Evolutionary conservation across 2,329 filamentous ascomycete species (phyloP).

Genomic region (Exophiala sp.): DNA sequence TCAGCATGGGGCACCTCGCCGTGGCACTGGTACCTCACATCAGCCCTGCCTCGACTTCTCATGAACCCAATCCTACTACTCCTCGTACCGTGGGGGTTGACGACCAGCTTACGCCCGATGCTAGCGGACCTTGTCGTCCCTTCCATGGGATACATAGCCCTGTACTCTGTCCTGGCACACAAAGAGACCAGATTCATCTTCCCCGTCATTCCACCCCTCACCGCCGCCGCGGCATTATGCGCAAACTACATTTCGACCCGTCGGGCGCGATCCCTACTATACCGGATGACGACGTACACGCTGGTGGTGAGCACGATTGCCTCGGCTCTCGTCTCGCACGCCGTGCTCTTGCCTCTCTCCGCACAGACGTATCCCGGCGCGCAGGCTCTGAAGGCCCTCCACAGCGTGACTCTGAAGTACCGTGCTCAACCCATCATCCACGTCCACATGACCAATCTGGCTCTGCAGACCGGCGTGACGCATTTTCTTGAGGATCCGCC

Average conservation of each 20-base stretch:
- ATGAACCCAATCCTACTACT: slow-evolving; percentile 61
- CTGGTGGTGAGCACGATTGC: slow-evolving; percentile 56
- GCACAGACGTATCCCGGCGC: slow-evolving; percentile 92
- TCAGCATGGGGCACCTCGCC: slow-evolving; percentile 82
- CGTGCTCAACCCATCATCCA: slow-evolving; percentile 30
- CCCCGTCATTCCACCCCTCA: slow-evolving; percentile 76
- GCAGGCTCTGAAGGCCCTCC: slow-evolving; percentile 56
- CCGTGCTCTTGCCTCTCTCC: slow-evolving; percentile 71
- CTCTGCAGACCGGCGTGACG: slow-evolving; percentile 59
- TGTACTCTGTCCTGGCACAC: slow-evolving; percentile 87
- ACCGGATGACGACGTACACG: slow-evolving; percentile 49
- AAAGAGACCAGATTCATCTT: slow-evolving; percentile 96
- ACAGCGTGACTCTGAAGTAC: slow-evolving; percentile 30
- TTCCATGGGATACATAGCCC: slow-evolving; percentile 61
- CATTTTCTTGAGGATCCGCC: slow-evolving; percentile 48
- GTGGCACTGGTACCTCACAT: slow-evolving; percentile 79
- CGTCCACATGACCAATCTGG: slow-evolving; percentile 56
- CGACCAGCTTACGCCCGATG: slow-evolving; percentile 36
- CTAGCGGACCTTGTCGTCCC: slow-evolving; percentile 58
- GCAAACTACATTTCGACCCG: slow-evolving; percentile 65
- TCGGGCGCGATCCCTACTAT: slow-evolving; percentile 55
- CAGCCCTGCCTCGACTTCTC: slow-evolving; percentile 73
- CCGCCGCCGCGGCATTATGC: slow-evolving; percentile 66
- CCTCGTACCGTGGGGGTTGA: slow-evolving; percentile 29
- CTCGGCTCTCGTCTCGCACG: slow-evolving; percentile 56